Conservation (phyloP, 306 rosid genomes). For the Arachis stenosperma region DNA sequence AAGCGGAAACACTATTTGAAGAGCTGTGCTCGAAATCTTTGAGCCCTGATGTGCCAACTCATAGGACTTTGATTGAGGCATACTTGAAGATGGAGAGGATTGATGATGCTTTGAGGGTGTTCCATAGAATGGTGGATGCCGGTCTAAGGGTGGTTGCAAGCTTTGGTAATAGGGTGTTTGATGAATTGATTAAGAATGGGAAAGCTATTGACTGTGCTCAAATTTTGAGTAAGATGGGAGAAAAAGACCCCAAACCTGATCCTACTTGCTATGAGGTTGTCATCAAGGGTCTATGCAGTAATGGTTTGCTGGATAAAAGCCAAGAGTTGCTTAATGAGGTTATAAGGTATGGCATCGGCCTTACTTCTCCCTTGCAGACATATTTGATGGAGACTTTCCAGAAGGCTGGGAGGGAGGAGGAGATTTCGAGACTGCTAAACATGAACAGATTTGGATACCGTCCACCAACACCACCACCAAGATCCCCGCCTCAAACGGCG, state of each 20-base stretch:
- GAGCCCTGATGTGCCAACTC: slow-evolving; percentile 87
- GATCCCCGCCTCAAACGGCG: slow-evolving; percentile 45
- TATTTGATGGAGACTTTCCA: slow-evolving; percentile 55
- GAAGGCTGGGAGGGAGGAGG: slow-evolving; percentile 69
- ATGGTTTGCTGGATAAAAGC: slow-evolving; percentile 60
- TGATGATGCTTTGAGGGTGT: slow-evolving; percentile 72
- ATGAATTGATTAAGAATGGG: slow-evolving; percentile 72
- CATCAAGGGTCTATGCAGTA: slow-evolving; percentile 77
- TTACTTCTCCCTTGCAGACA: slow-evolving; percentile 65
- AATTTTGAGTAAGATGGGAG: slow-evolving; percentile 90
- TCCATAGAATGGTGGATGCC: slow-evolving; percentile 80
- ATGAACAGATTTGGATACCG: slow-evolving; percentile 50
- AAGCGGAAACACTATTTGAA: slow-evolving; percentile 71
- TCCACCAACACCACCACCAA: slow-evolving; percentile 45
- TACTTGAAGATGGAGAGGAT: slow-evolving; percentile 65
- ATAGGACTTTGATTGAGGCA: slow-evolving; percentile 76
- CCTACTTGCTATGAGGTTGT: slow-evolving; percentile 84
- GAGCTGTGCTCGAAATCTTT: slow-evolving; percentile 78
- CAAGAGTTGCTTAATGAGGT: slow-evolving; percentile 64
- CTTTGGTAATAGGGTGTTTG: slow-evolving; percentile 75
- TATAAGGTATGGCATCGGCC: slow-evolving; percentile 80
- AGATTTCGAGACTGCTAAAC: slow-evolving; percentile 68
- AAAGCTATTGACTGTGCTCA: slow-evolving; percentile 69
- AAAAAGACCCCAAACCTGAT: slow-evolving; percentile 91
- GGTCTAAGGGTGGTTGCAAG: slow-evolving; percentile 88